A percentile compares a stretch with the other conserved stretches of the same genome.
Evolutionary conservation across 108 stramenopile genomes (phyloP).

Genomic region (Pseudonitzschia delicatissima): DNA sequence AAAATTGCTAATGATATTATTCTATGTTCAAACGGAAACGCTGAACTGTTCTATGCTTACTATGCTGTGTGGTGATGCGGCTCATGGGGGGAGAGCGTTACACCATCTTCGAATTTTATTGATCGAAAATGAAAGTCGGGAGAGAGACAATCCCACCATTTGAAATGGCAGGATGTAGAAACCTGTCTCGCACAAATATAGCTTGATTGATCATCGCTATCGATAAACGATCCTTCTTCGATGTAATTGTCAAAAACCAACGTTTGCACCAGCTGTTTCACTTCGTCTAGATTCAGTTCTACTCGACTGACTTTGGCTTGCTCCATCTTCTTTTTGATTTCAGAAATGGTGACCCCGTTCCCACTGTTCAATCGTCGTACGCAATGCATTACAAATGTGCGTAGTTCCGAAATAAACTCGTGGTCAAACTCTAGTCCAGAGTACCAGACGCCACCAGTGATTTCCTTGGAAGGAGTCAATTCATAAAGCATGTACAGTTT

Average conservation of each 20-base stretch:
- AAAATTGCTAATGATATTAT: too few relatives aligned
- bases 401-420: conserved; percentile 93
- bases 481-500: conserved; percentile 98
- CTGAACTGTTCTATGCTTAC: not conserved
- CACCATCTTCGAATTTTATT: conserved; percentile 81
- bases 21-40: not conserved
- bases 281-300: conserved; percentile 81
- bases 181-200: conserved; percentile 59
- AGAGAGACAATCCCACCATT: conserved; percentile 73
- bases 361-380: conserved; percentile 61
- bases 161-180: conserved; percentile 71
- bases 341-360: conserved; percentile 57
- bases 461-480: conserved; percentile 90
- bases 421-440: conserved; percentile 96
- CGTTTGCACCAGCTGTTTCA: conserved; percentile 87
- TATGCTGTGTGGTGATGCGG: conserved; percentile 80
- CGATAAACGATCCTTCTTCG: conserved; percentile 46
- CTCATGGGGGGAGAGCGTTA: conserved; percentile 68
- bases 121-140: conserved; percentile 83
- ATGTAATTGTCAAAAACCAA: conserved; percentile 80
- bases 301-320: conserved; percentile 85
- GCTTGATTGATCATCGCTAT: conserved; percentile 46
- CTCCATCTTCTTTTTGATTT: conserved; percentile 67
- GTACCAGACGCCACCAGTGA: conserved; percentile 98
- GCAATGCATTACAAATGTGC: conserved; percentile 77